Base-by-base conservation (phyloP, 257 asterid genomes). In the Solanum arcanum region DNA sequence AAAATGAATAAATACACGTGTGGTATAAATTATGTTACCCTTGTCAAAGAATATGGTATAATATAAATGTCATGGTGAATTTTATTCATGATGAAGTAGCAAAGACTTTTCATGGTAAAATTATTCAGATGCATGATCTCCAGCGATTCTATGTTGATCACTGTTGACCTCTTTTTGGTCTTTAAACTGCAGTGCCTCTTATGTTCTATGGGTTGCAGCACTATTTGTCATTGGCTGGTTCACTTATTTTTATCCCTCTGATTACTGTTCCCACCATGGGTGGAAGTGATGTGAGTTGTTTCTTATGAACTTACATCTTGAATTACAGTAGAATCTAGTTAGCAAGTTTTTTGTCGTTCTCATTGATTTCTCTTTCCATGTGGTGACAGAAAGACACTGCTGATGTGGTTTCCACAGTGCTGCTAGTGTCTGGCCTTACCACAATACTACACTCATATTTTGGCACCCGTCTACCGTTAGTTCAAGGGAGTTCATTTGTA, bases 401-500 rank as follows among this genome's bases (percentile, higher is more conserved):
- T 85, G 91, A 98, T 1, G 95, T 96, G 83, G 94, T 96, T 91
- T 97, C 99, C 76, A 97, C 99, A 62, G 94, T 93, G 98, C 91
- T 97, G 89, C 94, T 97, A 70, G 90, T 97, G 18, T 94, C 99
- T 56, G 99, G 99, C 83, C 87, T 94, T 89, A 93, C 98, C 83
- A 95, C 99, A 14, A 89, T 96, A 91, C 86, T 97, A 89, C 97
- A 97, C 86, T 84, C 95, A 46, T 92, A 87, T 88, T 93, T 97
- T 86, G 99, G 98, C 84, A 95, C 98, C 83, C 96, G 99, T 20
- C 98, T 97, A 60, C 99, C 99, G 7, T 88, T 97, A 90, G 98
- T 97, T 90, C 99, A 97, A 91, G 99, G 99, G 91, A 96, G 99
- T 89, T 97, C 99, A 9, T 96, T 97, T 90, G 98, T 95, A 86